Evolutionary conservation across 129 eudicot genomes (phyloP).

Genomic region (Helianthus annuus): HanXRQr2.0-SUNRISE NC_035448.2:36411157-36411656

Average conservation of each 20-base stretch:
- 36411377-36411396: conserved; percentile 33
- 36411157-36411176: conserved; percentile 44
- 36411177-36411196: conserved; percentile 23
- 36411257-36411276: conserved; percentile 42
- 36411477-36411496: conserved; percentile 49
- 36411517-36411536: conserved; percentile 27
- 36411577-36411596: conserved; percentile 34
- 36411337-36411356: conserved; percentile 9
- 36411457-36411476: conserved; percentile 49
- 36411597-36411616: conserved; percentile 38
- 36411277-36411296: conserved; percentile 55
- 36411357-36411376: neutral
- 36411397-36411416: conserved; percentile 62
- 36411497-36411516: conserved; percentile 39
- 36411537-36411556: conserved; percentile 41
- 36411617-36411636: conserved; percentile 47
- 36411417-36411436: conserved; percentile 64
- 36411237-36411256: conserved; percentile 53
- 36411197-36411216: conserved; percentile 57
- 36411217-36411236: conserved; percentile 60
- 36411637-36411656: conserved; percentile 26
- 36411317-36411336: conserved; percentile 6
- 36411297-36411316: conserved; percentile 43
- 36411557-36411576: conserved; percentile 35
- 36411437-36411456: conserved; percentile 77